Evolutionary conservation across 371 early-diverging fungal genomes (phyloP).

Genomic region (Conidiobolus incongruus): DNA sequence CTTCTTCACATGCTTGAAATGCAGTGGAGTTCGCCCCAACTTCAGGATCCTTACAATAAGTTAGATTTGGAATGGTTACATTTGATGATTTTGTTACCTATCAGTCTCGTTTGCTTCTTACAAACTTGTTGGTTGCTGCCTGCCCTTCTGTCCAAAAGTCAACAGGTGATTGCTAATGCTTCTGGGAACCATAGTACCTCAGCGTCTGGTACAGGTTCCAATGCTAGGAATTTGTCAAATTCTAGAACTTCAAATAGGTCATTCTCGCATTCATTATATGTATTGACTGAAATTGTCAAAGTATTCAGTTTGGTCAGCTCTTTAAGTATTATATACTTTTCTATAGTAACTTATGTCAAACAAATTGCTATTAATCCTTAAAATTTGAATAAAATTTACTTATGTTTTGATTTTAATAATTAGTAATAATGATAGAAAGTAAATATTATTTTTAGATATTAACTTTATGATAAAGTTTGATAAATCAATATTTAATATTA

Average conservation of each 20-base stretch:
- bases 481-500: too few species aligned
- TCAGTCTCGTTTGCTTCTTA: slow-evolving; percentile 1
- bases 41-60: slow-evolving; percentile 1
- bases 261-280: not conserved
- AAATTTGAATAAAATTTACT: too few species aligned
- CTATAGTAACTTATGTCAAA: too few species aligned
- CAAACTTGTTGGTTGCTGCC: slow-evolving; percentile 5
- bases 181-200: not conserved
- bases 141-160: not conserved
- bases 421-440: too few species aligned
- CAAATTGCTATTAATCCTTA: too few species aligned
- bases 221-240: too few species aligned
- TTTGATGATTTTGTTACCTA: slow-evolving; percentile 1
- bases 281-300: slow-evolving; percentile 1
- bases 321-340: too few species aligned
- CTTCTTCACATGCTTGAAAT: slow-evolving; percentile 2
- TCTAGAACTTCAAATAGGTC: not conserved
- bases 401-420: too few species aligned
- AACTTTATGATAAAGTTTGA: too few species aligned
- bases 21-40: slow-evolving; percentile 1
- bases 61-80: not conserved
- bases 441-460: too few species aligned
- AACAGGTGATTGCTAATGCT: slow-evolving; percentile 1
- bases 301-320: not conserved
- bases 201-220: too few species aligned